These are phyloP conservation scores for Puccinia novopanici DNA, from an alignment of 1,284 basidiomycete species.

Conservation along the genomic window DNA sequence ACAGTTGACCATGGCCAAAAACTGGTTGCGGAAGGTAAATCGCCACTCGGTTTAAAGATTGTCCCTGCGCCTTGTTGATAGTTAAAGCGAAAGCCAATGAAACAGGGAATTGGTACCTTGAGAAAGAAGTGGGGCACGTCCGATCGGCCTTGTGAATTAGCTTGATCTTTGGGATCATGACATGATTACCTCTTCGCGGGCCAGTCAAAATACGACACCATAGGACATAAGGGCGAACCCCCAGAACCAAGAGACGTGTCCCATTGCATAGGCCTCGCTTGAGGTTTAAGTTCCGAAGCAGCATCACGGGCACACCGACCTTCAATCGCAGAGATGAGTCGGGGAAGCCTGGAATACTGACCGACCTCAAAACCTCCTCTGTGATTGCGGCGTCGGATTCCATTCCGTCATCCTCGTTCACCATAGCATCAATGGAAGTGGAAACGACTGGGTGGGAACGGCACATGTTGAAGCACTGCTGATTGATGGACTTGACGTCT, in stretches of 20 bases:
- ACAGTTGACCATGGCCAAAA: constrained; percentile 23
- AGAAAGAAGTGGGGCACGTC: no score
- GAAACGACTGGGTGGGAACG: not conserved
- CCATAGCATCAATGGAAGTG: not conserved
- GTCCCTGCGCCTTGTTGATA: constrained; percentile 15
- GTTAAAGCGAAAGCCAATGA: not conserved
- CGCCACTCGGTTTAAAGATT: not conserved
- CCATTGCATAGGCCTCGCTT: no score
- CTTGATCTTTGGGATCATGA: not conserved
- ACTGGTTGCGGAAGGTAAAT: not conserved
- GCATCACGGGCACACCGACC: not conserved
- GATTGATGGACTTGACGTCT: not conserved
- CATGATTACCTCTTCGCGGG: not conserved
- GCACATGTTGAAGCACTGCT: no score
- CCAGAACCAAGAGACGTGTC: no score
- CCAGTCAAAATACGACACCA: not conserved
- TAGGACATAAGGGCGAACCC: not conserved
- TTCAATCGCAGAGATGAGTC: not conserved
- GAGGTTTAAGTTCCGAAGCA: not conserved
- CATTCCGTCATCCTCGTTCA: not conserved
- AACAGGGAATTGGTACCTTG: constrained; percentile 19
- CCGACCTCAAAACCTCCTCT: not conserved
- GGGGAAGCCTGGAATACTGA: not conserved
- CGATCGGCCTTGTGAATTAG: not conserved
- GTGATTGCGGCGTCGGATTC: not conserved